Evolutionary conservation across 2,329 filamentous ascomycete species (phyloP), one percentile per base, ranked within the genome.

Genomic region (Colletotrichum phormii): DNA sequence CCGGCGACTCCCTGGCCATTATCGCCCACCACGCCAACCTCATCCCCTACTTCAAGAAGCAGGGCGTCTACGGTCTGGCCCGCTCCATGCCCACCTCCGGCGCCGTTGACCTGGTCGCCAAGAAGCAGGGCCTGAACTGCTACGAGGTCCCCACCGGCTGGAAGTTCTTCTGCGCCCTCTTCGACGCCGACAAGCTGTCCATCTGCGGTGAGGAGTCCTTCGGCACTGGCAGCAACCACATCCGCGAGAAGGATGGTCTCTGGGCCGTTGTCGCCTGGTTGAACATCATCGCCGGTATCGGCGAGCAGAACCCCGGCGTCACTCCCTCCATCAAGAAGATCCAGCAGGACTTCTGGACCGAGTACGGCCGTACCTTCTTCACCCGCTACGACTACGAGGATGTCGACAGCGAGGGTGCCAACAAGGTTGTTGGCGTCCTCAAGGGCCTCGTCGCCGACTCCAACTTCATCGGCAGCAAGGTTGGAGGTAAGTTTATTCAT

Each of bases 121-220:
- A 98, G 89, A 95, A 95, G 80, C 96, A 98, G 86, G 94, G 94
- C 46, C 89, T 99, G 54, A 87, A 94, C 86, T 93, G 91, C 85
- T 99, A 99, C 86, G 97, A 99, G 85, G 97, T 99, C 1, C 97
- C 97, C 49, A 99, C 97, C 0, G 97, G 97, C 79, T 99, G 97
- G 97, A 98, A 98, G 85, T 98, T 98, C 89, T 98, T 98, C 91
- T 98, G 95, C 81, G 95, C 95, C 78, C 89, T 98, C 71, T 98
- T 98, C 79, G 95, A 98, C 80, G 93, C 94, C 76, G 88, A 97
- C 85, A 98, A 97, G 89, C 93, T 98, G 81, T 98, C 97, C 80
- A 99, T 99, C 82, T 99, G 97, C 81, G 97, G 97, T 72, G 97
- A 99, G 86, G 97, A 99, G 89, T 97, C 94, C 76, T 99, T 99